Base-by-base conservation (phyloP, 176 grass and related monocot genomes). In the Musa beccarii region DNA sequence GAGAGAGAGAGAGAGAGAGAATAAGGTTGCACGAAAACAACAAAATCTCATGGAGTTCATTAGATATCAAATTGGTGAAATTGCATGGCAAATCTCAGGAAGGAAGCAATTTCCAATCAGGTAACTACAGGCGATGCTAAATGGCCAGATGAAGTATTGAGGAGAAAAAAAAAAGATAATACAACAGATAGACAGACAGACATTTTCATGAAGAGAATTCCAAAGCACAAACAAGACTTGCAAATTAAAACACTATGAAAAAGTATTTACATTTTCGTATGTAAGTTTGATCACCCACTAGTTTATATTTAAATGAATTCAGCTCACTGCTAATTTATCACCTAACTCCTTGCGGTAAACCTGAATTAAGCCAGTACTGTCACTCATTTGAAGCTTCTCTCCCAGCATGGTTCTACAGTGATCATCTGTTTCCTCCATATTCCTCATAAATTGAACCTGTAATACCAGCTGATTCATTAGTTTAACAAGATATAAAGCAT, bases 301-400 rank as follows among this genome's bases (percentile, higher is more conserved):
- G 19, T 62, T 62, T 62, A 62, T 19, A 62, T 17, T 62, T 62
- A 62, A 62, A n/a, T 26, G 13, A 51, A n/a, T 56, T 85, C 54
- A 85, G 69, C 53, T 67, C 25, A 92, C 67, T 82, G 85, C 59
- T 20, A 98, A 73, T 34, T 87, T 98, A 66, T 93, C 71, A 7
- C 88, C 84, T 49, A 98, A 78, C 59, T 98, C 90, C 75, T 93
- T 98, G 53, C 84, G 82, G 53, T 98, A 98, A 22, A 98, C 88
- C 56, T 98, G 90, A 64, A 98, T 91, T 78, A 98, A 88, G 43
- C 94, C 88, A 1, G 86, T 66, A 9, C 76, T 87, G 72, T 93
- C 90, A 3, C 85, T 84, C 3, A 80, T 91, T 63, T 87, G 85
- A 83, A 98, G 78, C 67, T 98, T 93, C 76, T 98, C 88, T 77